Conservation (phyloP, 176 grass and related monocot genomes). For the Oryza glaberrima region DNA sequence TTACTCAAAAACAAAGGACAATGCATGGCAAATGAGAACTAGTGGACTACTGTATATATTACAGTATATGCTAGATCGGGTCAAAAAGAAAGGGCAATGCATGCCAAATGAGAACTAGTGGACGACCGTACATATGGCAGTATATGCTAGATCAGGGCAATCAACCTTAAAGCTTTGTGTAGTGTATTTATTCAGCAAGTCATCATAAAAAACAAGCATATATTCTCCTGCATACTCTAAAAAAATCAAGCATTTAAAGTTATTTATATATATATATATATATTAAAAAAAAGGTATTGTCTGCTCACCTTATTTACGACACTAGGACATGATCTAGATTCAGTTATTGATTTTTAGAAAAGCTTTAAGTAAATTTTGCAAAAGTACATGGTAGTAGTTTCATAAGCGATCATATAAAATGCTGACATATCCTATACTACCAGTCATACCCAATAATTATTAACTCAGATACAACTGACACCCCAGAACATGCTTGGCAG, state of each 20-base stretch:
- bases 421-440: background rate
- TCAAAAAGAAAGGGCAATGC: slow-evolving; percentile 28
- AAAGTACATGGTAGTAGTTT: slow-evolving; percentile 1
- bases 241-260: no score
- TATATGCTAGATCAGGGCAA: slow-evolving; percentile 32
- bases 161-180: slow-evolving; percentile 24
- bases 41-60: no score
- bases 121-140: background rate
- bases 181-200: slow-evolving; percentile 13
- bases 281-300: background rate
- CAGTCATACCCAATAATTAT: slow-evolving; percentile 19
- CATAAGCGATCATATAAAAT: background rate
- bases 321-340: background rate
- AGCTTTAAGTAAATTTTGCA: slow-evolving; percentile 9
- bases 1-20: background rate
- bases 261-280: no score
- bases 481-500: slow-evolving; percentile 8
- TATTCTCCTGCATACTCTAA: background rate
- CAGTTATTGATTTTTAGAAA: slow-evolving; percentile 1
- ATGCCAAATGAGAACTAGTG: slow-evolving; percentile 6
- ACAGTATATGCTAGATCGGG: no score
- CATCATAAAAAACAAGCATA: slow-evolving; percentile 14
- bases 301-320: background rate
- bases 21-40: no score
- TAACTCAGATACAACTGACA: slow-evolving; percentile 26